These are phyloP conservation scores for Cadophora gregata DNA, from an alignment of 2,329 filamentous ascomycete species.

Conservation along the genomic window DNA sequence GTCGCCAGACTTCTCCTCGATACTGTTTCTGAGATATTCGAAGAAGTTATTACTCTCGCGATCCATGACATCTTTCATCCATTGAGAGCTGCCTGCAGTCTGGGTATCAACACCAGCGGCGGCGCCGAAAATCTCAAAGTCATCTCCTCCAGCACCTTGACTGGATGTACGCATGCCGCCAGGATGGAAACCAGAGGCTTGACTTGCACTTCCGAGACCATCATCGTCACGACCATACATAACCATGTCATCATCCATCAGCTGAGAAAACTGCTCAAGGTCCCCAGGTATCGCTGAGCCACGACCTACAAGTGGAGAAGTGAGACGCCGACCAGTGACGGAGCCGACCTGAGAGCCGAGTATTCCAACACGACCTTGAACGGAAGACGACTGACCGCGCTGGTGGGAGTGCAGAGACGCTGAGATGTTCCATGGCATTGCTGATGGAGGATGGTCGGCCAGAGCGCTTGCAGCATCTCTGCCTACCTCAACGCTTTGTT, in stretches of 20 bases:
- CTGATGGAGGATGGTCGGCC: constrained; percentile 68
- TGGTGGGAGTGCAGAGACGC: constrained; percentile 59
- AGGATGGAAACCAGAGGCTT: not conserved
- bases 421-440: constrained; percentile 73
- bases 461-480: constrained; percentile 71
- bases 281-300: constrained; percentile 39
- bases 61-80: constrained; percentile 59
- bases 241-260: constrained; percentile 34
- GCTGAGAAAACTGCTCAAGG: constrained; percentile 34
- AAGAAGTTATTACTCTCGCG: constrained; percentile 68
- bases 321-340: constrained; percentile 51
- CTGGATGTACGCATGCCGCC: constrained; percentile 15
- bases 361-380: constrained; percentile 27
- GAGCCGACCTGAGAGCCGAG: constrained; percentile 26
- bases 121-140: constrained; percentile 52
- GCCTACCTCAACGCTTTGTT: constrained; percentile 66
- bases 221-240: constrained; percentile 39
- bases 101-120: constrained; percentile 53
- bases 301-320: constrained; percentile 65
- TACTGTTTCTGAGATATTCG: constrained; percentile 58
- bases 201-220: constrained; percentile 7
- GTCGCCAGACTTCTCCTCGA: constrained; percentile 46
- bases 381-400: constrained; percentile 45
- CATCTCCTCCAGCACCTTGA: constrained; percentile 37
- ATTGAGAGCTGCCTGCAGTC: constrained; percentile 52